Evolutionary conservation across 805 yeast species (phyloP).

Genomic region (Metschnikowia cubensis): DNA sequence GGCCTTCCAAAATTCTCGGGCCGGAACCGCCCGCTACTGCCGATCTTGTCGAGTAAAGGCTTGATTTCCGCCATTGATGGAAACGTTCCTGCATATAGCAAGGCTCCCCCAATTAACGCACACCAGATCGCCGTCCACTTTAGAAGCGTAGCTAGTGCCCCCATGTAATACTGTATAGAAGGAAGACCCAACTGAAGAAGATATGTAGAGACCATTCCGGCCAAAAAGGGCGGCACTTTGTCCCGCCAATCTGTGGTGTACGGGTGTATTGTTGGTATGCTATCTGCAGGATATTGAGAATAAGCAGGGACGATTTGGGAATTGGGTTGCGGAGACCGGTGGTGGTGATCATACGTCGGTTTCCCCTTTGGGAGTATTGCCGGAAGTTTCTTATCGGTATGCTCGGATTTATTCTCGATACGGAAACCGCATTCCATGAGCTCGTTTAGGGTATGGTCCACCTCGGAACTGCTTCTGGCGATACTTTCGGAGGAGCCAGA

Average conservation of each 20-base stretch:
- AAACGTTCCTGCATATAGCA: slow-evolving; percentile 29
- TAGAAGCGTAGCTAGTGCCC: slow-evolving; percentile 17
- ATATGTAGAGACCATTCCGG: slow-evolving; percentile 26
- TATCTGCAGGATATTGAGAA: not conserved
- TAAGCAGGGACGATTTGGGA: not conserved
- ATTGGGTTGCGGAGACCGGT: not conserved
- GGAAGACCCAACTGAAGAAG: slow-evolving; percentile 22
- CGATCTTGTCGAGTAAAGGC: not conserved
- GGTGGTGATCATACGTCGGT: not conserved
- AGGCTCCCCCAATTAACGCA: slow-evolving; percentile 19
- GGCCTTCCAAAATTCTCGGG: not conserved
- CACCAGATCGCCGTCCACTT: slow-evolving; percentile 25
- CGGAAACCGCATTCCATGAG: slow-evolving; percentile 30
- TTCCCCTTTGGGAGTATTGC: not conserved
- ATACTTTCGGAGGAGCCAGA: slow-evolving; percentile 39
- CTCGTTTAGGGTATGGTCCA: slow-evolving; percentile 28
- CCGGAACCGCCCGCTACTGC: not conserved
- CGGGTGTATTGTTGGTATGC: not conserved
- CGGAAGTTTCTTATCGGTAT: not conserved
- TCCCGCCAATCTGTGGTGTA: not conserved
- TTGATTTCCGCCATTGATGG: not conserved
- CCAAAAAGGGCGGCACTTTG: slow-evolving; percentile 18
- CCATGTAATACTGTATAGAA: slow-evolving; percentile 19
- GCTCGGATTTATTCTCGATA: slow-evolving; percentile 6
- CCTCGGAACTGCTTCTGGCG: slow-evolving; percentile 19